Conservation (phyloP, 768 basidiomycete species). For the Filobasidium floriforme region DNA sequence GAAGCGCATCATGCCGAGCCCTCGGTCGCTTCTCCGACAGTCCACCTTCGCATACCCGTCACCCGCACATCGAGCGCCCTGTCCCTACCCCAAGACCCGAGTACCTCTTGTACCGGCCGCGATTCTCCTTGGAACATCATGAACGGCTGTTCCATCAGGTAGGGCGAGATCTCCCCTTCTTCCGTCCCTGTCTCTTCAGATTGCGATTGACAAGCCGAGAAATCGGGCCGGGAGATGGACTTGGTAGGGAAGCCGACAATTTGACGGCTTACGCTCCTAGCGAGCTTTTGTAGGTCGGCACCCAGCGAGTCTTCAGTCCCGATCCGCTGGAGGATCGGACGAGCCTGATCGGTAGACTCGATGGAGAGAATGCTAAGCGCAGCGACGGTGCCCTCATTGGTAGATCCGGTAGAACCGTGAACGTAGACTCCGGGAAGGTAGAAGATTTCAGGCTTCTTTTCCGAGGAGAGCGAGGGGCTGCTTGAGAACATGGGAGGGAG, state of each 20-base stretch:
- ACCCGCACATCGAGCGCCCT: conserved; percentile 34
- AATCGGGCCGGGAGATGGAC: conserved; percentile 42
- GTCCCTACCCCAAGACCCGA: conserved; percentile 37
- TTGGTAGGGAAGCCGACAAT: conserved; percentile 72
- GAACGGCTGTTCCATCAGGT: conserved; percentile 36
- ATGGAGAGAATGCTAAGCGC: conserved; percentile 49
- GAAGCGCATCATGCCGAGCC: not conserved
- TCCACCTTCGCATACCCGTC: conserved; percentile 39
- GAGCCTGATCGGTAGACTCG: conserved; percentile 43
- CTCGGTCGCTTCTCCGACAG: conserved; percentile 31
- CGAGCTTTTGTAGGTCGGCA: conserved; percentile 57
- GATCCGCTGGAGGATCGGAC: conserved; percentile 33
- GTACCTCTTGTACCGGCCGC: conserved; percentile 33
- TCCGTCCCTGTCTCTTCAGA: not conserved
- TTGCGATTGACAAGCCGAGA: not conserved
- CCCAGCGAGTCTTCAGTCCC: conserved; percentile 44
- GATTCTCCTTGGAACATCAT: conserved; percentile 38
- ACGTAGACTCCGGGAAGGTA: conserved; percentile 41
- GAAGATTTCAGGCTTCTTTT: conserved; percentile 3
- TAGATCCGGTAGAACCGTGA: conserved; percentile 39
- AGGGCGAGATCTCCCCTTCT: conserved; percentile 29
- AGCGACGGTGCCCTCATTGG: conserved; percentile 49
- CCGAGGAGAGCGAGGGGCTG: not conserved
- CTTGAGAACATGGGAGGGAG: conserved; percentile 32
- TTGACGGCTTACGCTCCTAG: conserved; percentile 73